phyloP scores from a whole-genome alignment of 1,284 basidiomycete species.

The Leccinum holopus region DNA sequence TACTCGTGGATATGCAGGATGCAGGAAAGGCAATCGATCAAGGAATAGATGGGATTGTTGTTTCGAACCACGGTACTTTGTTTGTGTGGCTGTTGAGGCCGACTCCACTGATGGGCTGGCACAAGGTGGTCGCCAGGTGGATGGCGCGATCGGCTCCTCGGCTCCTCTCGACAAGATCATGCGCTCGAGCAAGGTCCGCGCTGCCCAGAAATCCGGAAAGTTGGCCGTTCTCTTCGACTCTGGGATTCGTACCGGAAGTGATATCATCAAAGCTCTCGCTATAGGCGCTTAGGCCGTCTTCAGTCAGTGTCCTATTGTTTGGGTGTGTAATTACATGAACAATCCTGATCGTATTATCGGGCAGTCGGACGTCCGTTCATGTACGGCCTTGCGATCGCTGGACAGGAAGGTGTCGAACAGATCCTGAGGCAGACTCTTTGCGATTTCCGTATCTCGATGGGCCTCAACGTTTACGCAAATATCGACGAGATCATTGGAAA shows the following conservation, averaged over 20 bases:
- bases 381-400: slow-evolving; percentile 62
- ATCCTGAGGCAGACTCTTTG: slow-evolving; percentile 61
- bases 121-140: slow-evolving; percentile 76
- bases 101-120: neutral
- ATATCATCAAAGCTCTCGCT: slow-evolving; percentile 75
- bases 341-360: neutral
- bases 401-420: slow-evolving; percentile 64
- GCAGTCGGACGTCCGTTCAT: slow-evolving; percentile 59
- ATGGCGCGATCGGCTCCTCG: slow-evolving; percentile 76
- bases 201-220: slow-evolving; percentile 56
- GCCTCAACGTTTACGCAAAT: slow-evolving; percentile 46
- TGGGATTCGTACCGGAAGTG: slow-evolving; percentile 73
- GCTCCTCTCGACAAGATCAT: slow-evolving; percentile 66
- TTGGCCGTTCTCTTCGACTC: slow-evolving; percentile 81
- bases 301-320: slow-evolving; percentile 42
- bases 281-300: slow-evolving; percentile 67
- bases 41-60: slow-evolving; percentile 73
- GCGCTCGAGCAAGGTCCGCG: slow-evolving; percentile 55
- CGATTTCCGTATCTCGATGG: slow-evolving; percentile 60
- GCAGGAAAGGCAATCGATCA: slow-evolving; percentile 70
- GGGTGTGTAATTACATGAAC: neutral
- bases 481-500: slow-evolving; percentile 51
- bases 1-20: slow-evolving; percentile 43
- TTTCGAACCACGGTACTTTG: slow-evolving; percentile 73
- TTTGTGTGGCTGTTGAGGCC: slow-evolving; percentile 1